Conservation (phyloP, 345 rosid genomes). For the Eucalyptus erythrocorys region DNA sequence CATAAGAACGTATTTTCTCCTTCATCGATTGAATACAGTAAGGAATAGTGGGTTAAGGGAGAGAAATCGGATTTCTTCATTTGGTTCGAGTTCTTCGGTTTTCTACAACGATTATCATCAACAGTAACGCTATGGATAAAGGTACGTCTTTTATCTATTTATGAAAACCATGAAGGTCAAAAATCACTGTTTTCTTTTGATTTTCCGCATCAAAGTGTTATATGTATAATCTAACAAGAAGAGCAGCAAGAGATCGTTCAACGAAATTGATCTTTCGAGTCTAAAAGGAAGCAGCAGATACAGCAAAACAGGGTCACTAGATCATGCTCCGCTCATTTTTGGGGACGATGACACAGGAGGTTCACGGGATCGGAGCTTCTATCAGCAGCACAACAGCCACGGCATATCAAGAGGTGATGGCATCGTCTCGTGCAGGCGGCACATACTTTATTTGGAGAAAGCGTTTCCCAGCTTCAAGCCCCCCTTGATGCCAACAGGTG, state of each 20-base stretch:
- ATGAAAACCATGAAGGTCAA: too few species aligned
- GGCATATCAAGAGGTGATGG: neutral
- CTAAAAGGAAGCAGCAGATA: neutral
- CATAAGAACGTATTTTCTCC: too few species aligned
- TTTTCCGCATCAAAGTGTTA: too few species aligned
- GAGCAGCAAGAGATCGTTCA: neutral
- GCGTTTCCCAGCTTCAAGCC: neutral
- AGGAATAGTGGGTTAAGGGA: too few species aligned
- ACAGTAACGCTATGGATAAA: too few species aligned
- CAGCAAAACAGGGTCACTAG: neutral
- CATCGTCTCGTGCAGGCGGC: neutral
- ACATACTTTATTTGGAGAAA: neutral
- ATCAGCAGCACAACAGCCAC: neutral
- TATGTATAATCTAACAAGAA: too few species aligned
- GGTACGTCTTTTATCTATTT: too few species aligned
- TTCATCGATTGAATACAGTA: too few species aligned
- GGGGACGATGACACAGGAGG: neutral
- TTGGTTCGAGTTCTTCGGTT: too few species aligned
- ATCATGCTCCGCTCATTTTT: neutral
- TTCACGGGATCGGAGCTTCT: neutral
- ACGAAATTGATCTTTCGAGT: neutral
- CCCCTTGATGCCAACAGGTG: neutral
- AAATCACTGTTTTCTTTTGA: too few species aligned
- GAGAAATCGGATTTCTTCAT: too few species aligned
- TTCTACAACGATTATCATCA: too few species aligned